Evolutionary conservation across 768 basidiomycete genomes (phyloP), one percentile per base, ranked within the genome.

Genomic region (Amanita inopinata): DNA sequence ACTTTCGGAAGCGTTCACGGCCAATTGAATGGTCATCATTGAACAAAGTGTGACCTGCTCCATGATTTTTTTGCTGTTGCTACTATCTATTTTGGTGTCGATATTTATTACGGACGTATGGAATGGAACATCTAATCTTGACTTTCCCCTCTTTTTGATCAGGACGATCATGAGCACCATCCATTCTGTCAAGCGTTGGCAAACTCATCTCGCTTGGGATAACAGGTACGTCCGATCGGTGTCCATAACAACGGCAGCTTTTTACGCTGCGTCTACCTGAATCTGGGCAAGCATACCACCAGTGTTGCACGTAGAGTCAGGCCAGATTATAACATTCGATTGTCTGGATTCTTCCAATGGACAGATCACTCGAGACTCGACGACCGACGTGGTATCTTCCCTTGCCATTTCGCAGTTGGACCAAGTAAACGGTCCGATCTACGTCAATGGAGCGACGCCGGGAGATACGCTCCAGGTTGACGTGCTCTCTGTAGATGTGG

Each of bases 281-380:
- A n/a, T n/a, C n/a, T n/a, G n/a, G n/a, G n/a, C n/a, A n/a, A 79
- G 76, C 47, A 74, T 80, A 31, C 62, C 66, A 10, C 78, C 78
- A 0, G 65, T 65, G 12, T 48, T 76, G 22, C 66, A 53, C 10
- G 53, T 80, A 36, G 46, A 65, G 33, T 78, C 77, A 1, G 78
- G 77, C 11, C 70, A 73, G 2, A 69, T 63, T 3, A 61, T 80
- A 46, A 63, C 64, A 18, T 76, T 79, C 50, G 73, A 76, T 51
- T 80, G 77, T 47, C 63, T 77, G n/a, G 76, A 80, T 52, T 76
- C 69, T 2, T 77, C 76, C 18, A 78, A 78, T 48, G 76, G 74
- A 1, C 76, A 80, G 55, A 62, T 80, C 44, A 70, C 64, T 0
- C 52, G 66, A 18, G 45, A 60, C 3, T 72, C 73, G 4, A 69